Conservation (phyloP, 768 basidiomycete species). For the Rhodotorula diobovata region DNA sequence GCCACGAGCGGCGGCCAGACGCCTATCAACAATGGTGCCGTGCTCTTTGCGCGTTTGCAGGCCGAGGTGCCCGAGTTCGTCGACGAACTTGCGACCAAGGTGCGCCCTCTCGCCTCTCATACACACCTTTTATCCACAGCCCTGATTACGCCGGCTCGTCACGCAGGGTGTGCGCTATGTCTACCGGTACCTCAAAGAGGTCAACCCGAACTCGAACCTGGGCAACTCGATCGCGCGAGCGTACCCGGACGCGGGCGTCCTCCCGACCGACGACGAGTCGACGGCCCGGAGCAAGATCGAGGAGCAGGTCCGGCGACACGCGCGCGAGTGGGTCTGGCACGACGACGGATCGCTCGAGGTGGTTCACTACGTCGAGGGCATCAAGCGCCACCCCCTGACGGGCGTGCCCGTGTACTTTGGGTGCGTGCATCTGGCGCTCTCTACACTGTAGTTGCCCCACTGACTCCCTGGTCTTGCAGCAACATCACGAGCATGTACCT, state of each 20-base stretch:
- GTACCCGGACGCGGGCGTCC: background rate
- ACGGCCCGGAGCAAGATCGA: conserved; percentile 14
- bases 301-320: conserved; percentile 3
- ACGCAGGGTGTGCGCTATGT: conserved; percentile 6
- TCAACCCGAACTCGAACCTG: conserved; percentile 13
- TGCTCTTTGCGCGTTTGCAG: conserved; percentile 5
- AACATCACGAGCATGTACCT: conserved; percentile 4
- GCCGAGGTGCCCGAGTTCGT: conserved; percentile 16
- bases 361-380: background rate
- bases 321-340: conserved; percentile 14
- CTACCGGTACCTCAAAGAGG: background rate
- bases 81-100: conserved; percentile 13
- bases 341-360: conserved; percentile 19
- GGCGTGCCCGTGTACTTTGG: conserved; percentile 5
- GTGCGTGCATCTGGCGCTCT: too few species aligned
- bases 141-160: too few species aligned
- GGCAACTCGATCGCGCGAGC: conserved; percentile 18
- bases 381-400: conserved; percentile 1
- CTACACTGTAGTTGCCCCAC: too few species aligned
- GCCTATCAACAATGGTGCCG: conserved; percentile 12
- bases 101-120: background rate
- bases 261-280: background rate
- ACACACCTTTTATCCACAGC: too few species aligned
- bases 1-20: conserved; percentile 12
- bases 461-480: background rate